Conservation (phyloP, 768 basidiomycete genomes). For the Boletales sp. region DNA sequence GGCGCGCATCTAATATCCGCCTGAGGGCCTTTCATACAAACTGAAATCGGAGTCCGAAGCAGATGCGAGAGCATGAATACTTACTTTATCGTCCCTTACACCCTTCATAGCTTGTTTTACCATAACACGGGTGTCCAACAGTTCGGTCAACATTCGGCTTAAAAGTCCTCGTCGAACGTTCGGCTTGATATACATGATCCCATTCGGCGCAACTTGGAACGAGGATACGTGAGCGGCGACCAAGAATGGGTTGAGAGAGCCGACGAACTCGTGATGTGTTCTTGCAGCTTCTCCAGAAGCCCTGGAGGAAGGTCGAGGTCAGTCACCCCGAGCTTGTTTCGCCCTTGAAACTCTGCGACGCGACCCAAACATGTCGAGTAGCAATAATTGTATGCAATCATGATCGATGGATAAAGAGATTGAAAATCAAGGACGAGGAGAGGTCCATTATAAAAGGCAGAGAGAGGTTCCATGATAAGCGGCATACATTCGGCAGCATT, state of each 20-base stretch:
- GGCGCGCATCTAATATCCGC: constrained; percentile 83
- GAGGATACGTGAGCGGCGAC: neutral
- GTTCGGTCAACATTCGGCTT: constrained; percentile 86
- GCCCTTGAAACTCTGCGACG: constrained; percentile 79
- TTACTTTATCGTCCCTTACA: constrained; percentile 69
- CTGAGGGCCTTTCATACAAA: constrained; percentile 53
- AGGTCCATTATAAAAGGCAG: constrained; percentile 90
- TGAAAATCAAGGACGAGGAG: constrained; percentile 95
- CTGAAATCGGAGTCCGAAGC: neutral
- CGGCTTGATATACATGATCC: constrained; percentile 89
- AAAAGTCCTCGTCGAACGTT: constrained; percentile 81
- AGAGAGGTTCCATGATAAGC: constrained; percentile 90
- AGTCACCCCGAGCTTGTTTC: constrained; percentile 83
- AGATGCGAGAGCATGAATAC: neutral
- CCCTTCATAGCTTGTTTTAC: constrained; percentile 96
- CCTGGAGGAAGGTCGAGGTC: constrained; percentile 68
- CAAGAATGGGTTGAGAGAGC: neutral
- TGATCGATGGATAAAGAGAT: constrained; percentile 92
- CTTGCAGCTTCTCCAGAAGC: constrained; percentile 62
- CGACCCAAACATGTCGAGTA: constrained; percentile 96
- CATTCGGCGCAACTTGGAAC: constrained; percentile 86
- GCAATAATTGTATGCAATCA: constrained; percentile 98
- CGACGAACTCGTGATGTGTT: constrained; percentile 69
- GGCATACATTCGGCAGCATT: constrained; percentile 97
- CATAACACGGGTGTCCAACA: constrained; percentile 96